Base-by-base conservation (phyloP, 306 rosid species). In the Neltuma alba region DNA sequence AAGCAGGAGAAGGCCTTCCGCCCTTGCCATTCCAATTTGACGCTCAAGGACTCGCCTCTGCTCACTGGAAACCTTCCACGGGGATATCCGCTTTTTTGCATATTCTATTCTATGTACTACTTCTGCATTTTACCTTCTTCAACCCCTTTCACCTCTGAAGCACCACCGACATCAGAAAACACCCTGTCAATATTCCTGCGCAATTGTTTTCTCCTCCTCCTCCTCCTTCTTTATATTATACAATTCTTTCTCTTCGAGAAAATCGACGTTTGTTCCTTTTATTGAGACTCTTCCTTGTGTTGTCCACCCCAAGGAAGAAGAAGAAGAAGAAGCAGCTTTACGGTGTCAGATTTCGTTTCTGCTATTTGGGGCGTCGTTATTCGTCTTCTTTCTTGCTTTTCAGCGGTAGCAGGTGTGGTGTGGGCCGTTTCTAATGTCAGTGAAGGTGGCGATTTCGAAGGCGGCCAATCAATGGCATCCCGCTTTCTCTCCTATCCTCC, bases 351-450 rank as follows among this genome's bases (percentile, higher is more conserved):
- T 63, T 70, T 74, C 73, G 62, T 62, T 48, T 72, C 65, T 65
- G 47, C 73, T 16, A 37, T 55, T 37, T 7, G 12, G 36, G 9
- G 10, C 76, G 42, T 41, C 60, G 63, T 73, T 82, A 73, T 64
- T 79, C 74, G 73, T 30, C 45, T 84, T 64, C 81, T 79, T 72
- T 71, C 78, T 75, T 60, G 64, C 66, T 65, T 41, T 42, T 58
- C 33, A 71, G 30, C 34, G 72, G 33, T 28, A 14, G 3, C 13
- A 13, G 13, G 1, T 28, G 28, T 64, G 25, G 60, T 66, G 14
- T 30, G 31, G 79, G 81, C 60, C 70, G 61, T 75, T 74, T 74
- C 79, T 83, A 86, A 94, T 94, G 98, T 86, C 89, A 55, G 90
- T 86, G 83, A 92, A 87, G 88, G 91, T 76, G 15, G 76, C 74